Evolutionary conservation across 2,329 filamentous ascomycete genomes (phyloP).

Genomic region (Cordyceps militaris): DNA sequence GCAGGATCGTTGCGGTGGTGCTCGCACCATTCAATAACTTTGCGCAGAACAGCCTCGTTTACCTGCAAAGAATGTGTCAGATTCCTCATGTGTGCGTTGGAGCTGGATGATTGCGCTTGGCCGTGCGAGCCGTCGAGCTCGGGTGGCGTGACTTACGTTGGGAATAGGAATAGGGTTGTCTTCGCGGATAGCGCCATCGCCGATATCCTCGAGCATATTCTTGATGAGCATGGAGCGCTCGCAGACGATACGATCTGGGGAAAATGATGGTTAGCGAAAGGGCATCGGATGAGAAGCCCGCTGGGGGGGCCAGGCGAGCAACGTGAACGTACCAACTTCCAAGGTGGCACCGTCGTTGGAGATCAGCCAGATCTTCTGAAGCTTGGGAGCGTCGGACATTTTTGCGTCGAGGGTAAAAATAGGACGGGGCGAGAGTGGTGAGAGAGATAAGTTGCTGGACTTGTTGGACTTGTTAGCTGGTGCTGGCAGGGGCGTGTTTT

Average conservation of each 20-base stretch:
- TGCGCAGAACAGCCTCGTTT: conserved; percentile 86
- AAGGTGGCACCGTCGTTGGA: conserved; percentile 46
- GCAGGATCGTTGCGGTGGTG: conserved; percentile 88
- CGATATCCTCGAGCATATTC: conserved; percentile 95
- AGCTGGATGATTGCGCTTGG: not conserved
- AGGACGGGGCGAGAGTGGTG: not conserved
- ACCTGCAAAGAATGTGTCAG: conserved; percentile 45
- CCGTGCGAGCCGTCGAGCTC: not conserved
- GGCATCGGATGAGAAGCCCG: not conserved
- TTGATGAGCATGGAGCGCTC: conserved; percentile 94
- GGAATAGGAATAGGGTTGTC: conserved; percentile 77
- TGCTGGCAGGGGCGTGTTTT: not conserved
- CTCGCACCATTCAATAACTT: conserved; percentile 97
- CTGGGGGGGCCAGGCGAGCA: not conserved
- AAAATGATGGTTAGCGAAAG: not conserved
- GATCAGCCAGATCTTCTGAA: conserved; percentile 38
- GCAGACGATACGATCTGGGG: conserved; percentile 68
- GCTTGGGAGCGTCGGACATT: conserved; percentile 15
- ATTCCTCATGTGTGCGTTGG: not conserved
- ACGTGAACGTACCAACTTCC: conserved; percentile 36
- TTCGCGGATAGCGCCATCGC: conserved; percentile 48
- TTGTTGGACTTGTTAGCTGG: not conserved
- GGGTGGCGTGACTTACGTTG: conserved; percentile 50
- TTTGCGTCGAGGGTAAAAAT: not conserved
- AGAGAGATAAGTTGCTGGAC: not conserved